Evolutionary conservation across 169 alveolate genomes (phyloP).

Genomic region (Sarcocystis neurona): DNA sequence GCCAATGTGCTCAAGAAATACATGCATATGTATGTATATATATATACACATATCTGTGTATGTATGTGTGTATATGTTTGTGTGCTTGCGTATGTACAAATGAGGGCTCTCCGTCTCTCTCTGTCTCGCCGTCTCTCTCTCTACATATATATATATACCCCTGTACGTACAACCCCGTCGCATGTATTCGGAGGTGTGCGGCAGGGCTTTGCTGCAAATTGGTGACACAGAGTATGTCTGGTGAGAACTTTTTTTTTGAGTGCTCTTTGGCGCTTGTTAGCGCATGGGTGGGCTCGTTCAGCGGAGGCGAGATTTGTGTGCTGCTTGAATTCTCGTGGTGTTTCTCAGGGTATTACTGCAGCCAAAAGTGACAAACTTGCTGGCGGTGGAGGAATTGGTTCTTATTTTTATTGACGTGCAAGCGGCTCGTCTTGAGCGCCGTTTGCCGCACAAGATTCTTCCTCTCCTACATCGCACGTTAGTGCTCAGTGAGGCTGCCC

Average conservation of each 20-base stretch:
- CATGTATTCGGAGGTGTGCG: not conserved
- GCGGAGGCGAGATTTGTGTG: not conserved
- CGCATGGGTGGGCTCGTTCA: not conserved
- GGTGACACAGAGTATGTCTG: not conserved
- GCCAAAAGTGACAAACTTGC: conserved; percentile 34
- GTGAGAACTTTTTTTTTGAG: not conserved
- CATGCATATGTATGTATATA: too few relatives aligned
- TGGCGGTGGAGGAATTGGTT: conserved; percentile 52
- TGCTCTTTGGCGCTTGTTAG: not conserved
- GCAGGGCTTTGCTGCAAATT: not conserved
- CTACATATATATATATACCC: too few relatives aligned
- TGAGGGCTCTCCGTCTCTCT: too few relatives aligned
- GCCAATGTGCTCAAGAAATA: too few relatives aligned
- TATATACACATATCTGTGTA: too few relatives aligned
- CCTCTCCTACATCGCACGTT: conserved; percentile 4
- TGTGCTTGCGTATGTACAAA: too few relatives aligned
- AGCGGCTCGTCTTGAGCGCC: not conserved
- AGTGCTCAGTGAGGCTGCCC: not conserved
- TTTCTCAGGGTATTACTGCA: conserved; percentile 49
- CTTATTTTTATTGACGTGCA: conserved; percentile 29
- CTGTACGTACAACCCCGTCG: too few relatives aligned
- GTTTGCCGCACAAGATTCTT: conserved; percentile 6
- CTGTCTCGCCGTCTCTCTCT: too few relatives aligned
- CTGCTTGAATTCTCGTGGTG: not conserved
- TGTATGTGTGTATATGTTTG: too few relatives aligned